Evolutionary conservation across 2,329 filamentous ascomycete species (phyloP).

Genomic region (Aspergillus sp.): DNA sequence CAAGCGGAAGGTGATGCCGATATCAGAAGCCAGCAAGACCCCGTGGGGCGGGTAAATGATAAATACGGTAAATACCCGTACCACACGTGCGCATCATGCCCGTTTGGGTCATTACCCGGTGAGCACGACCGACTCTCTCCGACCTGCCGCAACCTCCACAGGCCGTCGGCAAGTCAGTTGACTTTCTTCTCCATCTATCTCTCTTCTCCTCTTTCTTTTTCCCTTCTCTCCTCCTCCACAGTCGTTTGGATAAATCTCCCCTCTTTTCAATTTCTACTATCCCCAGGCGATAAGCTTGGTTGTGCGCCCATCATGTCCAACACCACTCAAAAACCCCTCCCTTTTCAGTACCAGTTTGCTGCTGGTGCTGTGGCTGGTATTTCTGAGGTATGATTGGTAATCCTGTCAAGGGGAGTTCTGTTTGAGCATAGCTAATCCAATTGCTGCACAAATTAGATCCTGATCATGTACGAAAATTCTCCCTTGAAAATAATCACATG

Average conservation of each 20-base stretch:
- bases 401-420: neutral
- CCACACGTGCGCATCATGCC: too few species aligned
- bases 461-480: constrained; percentile 65
- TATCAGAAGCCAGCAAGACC: too few species aligned
- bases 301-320: constrained; percentile 51
- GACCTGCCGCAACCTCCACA: neutral
- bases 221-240: constrained; percentile 3
- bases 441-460: constrained; percentile 55
- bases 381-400: constrained; percentile 69
- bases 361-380: constrained; percentile 96
- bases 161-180: too few species aligned
- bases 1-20: too few species aligned
- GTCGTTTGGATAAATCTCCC: too few species aligned
- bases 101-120: too few species aligned
- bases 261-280: too few species aligned
- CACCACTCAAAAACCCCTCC: constrained; percentile 67
- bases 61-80: too few species aligned
- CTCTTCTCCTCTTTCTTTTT: constrained; percentile 7
- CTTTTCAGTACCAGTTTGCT: constrained; percentile 91
- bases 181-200: constrained; percentile 5
- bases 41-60: too few species aligned
- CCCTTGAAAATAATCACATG: too few species aligned
- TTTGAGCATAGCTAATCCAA: neutral
- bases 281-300: neutral
- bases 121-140: too few species aligned